These are phyloP conservation scores for Leishmania braziliensis DNA, from an alignment of 208 protist species.

Conservation along the genomic window DNA sequence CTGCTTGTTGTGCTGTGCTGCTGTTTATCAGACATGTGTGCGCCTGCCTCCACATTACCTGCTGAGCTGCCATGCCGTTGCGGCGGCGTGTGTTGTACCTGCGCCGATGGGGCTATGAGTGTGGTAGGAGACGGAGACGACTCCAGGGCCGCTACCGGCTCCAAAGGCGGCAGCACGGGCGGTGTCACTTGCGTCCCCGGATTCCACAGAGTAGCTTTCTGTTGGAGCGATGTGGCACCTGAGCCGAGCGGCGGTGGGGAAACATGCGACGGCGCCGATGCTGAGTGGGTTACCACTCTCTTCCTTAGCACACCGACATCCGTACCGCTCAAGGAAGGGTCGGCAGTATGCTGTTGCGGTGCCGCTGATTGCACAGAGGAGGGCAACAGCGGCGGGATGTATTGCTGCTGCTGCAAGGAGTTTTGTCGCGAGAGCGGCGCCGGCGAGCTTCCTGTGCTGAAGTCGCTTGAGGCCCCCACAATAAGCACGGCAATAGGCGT, in stretches of 20 bases:
- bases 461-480: background rate
- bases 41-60: background rate
- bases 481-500: background rate
- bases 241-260: background rate
- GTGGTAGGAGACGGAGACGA: background rate
- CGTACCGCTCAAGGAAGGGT: background rate
- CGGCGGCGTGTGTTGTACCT: background rate
- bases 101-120: background rate
- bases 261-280: background rate
- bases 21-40: conserved; percentile 4
- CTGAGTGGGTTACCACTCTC: background rate
- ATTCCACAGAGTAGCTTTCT: background rate
- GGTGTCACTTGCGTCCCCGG: conserved; percentile 1
- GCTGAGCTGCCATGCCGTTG: background rate
- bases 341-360: background rate
- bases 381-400: conserved; percentile 1
- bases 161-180: background rate
- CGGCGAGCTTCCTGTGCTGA: conserved; percentile 1
- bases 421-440: background rate
- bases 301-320: background rate
- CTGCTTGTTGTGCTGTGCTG: background rate
- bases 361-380: background rate
- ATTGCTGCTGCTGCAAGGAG: background rate
- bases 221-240: background rate
- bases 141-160: background rate